A percentile compares a stretch with the other conserved stretches of the same genome.
Conservation (phyloP, 345 rosid species). For the Eucalyptus erythrocorys region DNA sequence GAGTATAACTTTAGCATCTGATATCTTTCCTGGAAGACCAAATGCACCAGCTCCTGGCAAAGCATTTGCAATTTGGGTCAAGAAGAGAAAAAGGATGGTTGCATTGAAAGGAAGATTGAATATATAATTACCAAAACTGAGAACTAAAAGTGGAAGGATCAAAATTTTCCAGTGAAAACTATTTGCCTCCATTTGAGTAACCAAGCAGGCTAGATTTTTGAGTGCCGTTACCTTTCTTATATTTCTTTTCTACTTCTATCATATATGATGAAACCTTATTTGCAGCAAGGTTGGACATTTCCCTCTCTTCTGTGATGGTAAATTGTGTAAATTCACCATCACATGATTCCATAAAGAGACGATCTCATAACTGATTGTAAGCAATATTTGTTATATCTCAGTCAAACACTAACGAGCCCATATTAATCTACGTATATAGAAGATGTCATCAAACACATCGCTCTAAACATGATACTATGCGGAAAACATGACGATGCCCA, state of each 20-base stretch:
- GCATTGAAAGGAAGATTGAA: neutral
- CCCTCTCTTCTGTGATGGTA: neutral
- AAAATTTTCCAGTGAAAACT: neutral
- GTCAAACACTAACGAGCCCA: neutral
- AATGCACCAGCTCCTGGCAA: conserved; percentile 11
- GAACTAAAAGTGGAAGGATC: neutral
- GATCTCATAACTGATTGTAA: neutral
- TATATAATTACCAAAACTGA: neutral
- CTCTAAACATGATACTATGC: neutral
- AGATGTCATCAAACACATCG: neutral
- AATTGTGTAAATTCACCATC: neutral
- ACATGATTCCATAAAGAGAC: neutral
- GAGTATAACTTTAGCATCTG: conserved; percentile 70
- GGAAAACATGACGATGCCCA: neutral
- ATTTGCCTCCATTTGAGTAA: neutral
- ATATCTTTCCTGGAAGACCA: conserved; percentile 51
- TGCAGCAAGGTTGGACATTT: neutral
- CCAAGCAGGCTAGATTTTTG: neutral
- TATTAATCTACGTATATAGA: neutral
- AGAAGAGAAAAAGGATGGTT: neutral
- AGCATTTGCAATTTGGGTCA: neutral
- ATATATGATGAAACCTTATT: neutral
- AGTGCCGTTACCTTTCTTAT: neutral
- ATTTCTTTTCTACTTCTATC: neutral
- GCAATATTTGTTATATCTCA: neutral